Evolutionary conservation across 768 basidiomycete genomes (phyloP).

Genomic region (Termitomyces sp.): DNA sequence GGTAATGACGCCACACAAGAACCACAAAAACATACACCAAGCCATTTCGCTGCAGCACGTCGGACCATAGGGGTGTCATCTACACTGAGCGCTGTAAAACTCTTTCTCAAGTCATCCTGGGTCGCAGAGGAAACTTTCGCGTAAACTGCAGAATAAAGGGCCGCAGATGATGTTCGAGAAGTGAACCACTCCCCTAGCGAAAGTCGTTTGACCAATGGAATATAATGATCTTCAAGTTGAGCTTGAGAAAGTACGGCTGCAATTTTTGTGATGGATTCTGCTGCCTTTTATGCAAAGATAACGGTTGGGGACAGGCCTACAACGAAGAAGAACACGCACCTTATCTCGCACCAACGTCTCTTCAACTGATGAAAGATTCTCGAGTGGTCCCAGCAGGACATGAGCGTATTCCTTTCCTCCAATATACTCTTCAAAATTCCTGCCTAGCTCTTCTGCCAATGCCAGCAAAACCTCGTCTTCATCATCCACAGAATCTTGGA

Average conservation of each 20-base stretch:
- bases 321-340: conserved; percentile 48
- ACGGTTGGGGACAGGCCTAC: conserved; percentile 8
- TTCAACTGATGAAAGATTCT: conserved; percentile 94
- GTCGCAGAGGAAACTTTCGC: conserved; percentile 65
- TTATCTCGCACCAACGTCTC: conserved; percentile 98
- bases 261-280: conserved; percentile 93
- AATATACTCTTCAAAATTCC: conserved; percentile 90
- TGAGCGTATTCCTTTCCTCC: conserved; percentile 89
- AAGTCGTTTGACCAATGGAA: conserved; percentile 87
- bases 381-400: conserved; percentile 84
- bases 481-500: conserved; percentile 98
- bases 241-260: conserved; percentile 69
- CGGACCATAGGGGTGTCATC: conserved; percentile 99
- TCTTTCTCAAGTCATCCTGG: conserved; percentile 87
- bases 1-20: not conserved
- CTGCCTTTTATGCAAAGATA: conserved; percentile 55
- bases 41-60: conserved; percentile 93
- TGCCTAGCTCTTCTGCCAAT: conserved; percentile 91
- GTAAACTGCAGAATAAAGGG: conserved; percentile 90
- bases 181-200: conserved; percentile 99
- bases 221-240: conserved; percentile 87
- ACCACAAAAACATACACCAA: conserved; percentile 66
- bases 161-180: conserved; percentile 92
- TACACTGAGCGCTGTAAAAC: conserved; percentile 75
- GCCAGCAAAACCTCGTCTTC: conserved; percentile 98